Conservation (phyloP, 164 flowering plant genomes). For the Buxus sempervirens region DNA sequence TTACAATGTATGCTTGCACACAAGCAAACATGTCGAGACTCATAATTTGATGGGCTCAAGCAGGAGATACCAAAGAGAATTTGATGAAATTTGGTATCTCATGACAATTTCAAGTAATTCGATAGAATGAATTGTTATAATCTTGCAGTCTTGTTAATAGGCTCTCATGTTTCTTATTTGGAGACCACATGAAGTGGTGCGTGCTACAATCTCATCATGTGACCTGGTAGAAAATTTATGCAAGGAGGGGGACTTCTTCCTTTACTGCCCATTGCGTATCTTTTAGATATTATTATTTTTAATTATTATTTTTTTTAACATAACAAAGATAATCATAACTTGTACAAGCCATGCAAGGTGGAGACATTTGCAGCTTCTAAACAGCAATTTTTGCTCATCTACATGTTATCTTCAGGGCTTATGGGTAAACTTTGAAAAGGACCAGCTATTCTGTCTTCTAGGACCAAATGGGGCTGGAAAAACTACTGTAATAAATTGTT, state of each 20-base stretch:
- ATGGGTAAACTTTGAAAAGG: constrained; percentile 81
- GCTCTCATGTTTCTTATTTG: not conserved
- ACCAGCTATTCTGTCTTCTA: constrained; percentile 95
- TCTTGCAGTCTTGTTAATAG: not conserved
- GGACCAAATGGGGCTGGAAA: constrained; percentile 99
- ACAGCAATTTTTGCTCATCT: constrained; percentile 1
- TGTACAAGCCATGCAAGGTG: not conserved
- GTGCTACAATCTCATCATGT: not conserved
- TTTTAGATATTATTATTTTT: not conserved
- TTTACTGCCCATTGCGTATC: not conserved
- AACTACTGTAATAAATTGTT: constrained; percentile 87
- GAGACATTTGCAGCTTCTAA: not conserved
- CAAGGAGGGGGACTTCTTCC: too few relatives aligned
- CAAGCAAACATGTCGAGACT: too few relatives aligned
- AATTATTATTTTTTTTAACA: too few relatives aligned
- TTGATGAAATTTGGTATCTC: too few relatives aligned
- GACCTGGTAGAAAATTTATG: too few relatives aligned
- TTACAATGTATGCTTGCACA: too few relatives aligned
- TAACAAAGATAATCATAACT: too few relatives aligned
- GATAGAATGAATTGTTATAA: not conserved
- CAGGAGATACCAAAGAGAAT: too few relatives aligned
- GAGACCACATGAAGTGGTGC: not conserved
- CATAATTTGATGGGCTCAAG: too few relatives aligned
- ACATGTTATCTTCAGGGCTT: constrained; percentile 54
- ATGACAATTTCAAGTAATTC: not conserved